Conservation (phyloP, 768 basidiomycete species). For the Suillus weaverae region DNA sequence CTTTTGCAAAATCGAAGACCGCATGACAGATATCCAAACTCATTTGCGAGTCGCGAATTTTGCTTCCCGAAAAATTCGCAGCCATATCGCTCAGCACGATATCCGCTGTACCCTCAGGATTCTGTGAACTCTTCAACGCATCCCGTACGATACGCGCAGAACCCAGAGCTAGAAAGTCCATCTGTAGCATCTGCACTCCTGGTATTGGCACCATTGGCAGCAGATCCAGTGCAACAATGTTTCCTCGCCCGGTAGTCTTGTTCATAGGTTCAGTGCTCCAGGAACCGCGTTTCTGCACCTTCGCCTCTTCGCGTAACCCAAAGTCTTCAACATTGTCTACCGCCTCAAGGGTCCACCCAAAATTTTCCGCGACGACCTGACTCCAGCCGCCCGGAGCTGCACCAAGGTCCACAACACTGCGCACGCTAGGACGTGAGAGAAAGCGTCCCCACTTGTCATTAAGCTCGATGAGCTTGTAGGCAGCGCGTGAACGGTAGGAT, state of each 20-base stretch:
- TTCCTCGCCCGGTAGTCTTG: constrained; percentile 21
- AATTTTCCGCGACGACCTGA: constrained; percentile 69
- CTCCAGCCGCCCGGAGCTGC: constrained; percentile 95
- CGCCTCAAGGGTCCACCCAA: constrained; percentile 46
- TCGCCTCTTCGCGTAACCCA: constrained; percentile 3
- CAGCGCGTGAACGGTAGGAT: constrained; percentile 79
- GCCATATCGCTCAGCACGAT: constrained; percentile 91
- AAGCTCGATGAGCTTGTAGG: constrained; percentile 89
- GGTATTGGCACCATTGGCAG: constrained; percentile 69
- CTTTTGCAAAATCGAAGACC: constrained; percentile 66
- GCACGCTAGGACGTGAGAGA: constrained; percentile 50
- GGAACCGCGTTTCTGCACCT: constrained; percentile 3
- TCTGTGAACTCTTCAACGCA: constrained; percentile 32
- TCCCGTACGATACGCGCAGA: constrained; percentile 48
- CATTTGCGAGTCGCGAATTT: constrained; percentile 59
- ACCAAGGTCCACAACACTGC: constrained; percentile 80
- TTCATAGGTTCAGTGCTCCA: constrained; percentile 26
- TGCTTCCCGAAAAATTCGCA: constrained; percentile 75
- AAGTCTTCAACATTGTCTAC: background rate
- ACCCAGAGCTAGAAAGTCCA: constrained; percentile 69
- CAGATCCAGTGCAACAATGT: constrained; percentile 79
- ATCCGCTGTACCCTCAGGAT: constrained; percentile 56
- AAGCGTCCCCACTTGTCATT: constrained; percentile 56
- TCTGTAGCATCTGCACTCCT: constrained; percentile 72
- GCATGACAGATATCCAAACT: constrained; percentile 74